These are phyloP conservation scores for Geotrichum klebahnii DNA, from an alignment of 1,139 yeast species.

Conservation along the genomic window DNA sequence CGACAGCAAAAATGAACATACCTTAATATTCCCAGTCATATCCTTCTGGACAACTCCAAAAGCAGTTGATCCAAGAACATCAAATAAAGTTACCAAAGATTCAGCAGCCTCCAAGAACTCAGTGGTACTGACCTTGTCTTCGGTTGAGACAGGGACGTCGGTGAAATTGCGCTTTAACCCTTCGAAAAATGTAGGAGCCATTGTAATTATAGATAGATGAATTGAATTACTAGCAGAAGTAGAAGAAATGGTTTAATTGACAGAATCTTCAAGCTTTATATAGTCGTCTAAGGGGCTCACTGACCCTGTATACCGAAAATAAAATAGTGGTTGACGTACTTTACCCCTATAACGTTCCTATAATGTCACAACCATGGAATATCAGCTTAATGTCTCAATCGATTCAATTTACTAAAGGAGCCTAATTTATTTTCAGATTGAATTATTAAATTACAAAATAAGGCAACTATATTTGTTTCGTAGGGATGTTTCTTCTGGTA, in stretches of 20 bases:
- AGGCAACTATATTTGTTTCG: no score
- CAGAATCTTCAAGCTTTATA: no score
- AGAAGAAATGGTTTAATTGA: neutral
- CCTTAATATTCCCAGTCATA: conserved; percentile 76
- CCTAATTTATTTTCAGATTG: no score
- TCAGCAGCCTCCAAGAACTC: conserved; percentile 80
- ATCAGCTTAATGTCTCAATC: no score
- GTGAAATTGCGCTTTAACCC: conserved; percentile 67
- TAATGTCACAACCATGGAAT: no score
- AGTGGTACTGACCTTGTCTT: conserved; percentile 60
- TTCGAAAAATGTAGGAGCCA: conserved; percentile 60
- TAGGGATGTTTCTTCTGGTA: no score
- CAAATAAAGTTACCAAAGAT: conserved; percentile 75
- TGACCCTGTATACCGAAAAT: no score
- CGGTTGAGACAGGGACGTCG: conserved; percentile 59
- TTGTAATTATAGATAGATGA: neutral
- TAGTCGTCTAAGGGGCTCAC: neutral
- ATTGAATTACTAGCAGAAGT: neutral
- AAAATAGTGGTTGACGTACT: no score
- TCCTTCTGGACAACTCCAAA: conserved; percentile 80
- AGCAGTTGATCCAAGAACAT: conserved; percentile 81
- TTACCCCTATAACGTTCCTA: no score
- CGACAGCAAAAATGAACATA: conserved; percentile 17
- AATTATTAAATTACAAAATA: no score
- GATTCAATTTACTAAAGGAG: no score